These are phyloP conservation scores for Cryptococcus sp. DNA, from an alignment of 1,284 basidiomycete species.

Conservation along the genomic window DNA sequence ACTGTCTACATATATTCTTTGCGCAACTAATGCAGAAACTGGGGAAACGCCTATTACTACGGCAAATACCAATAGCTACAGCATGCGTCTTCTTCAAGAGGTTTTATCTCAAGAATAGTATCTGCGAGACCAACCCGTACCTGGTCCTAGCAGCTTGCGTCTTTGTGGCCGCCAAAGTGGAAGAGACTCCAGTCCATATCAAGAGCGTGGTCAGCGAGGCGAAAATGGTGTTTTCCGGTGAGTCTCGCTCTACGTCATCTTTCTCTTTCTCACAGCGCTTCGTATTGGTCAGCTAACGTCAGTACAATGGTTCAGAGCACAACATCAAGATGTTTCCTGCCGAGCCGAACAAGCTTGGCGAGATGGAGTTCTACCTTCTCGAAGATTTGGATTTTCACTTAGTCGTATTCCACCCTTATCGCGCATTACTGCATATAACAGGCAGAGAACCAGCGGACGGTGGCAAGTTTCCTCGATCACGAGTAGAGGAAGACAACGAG, in stretches of 20 bases:
- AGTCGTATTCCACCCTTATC: slow-evolving; percentile 90
- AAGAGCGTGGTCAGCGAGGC: slow-evolving; percentile 88
- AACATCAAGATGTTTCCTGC: slow-evolving; percentile 73
- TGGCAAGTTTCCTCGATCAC: slow-evolving; percentile 39
- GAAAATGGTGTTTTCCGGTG: slow-evolving; percentile 72
- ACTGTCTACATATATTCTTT: slow-evolving; percentile 80
- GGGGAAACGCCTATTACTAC: slow-evolving; percentile 76
- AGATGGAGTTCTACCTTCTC: slow-evolving; percentile 98
- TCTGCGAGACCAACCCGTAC: slow-evolving; percentile 91
- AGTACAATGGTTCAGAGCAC: slow-evolving; percentile 56
- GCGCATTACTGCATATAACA: slow-evolving; percentile 75
- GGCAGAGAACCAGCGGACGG: slow-evolving; percentile 55
- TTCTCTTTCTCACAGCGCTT: slow-evolving; percentile 6
- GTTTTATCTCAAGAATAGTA: slow-evolving; percentile 92
- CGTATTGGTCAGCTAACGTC: not conserved
- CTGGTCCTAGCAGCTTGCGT: slow-evolving; percentile 89
- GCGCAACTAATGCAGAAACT: slow-evolving; percentile 82
- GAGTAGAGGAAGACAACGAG: slow-evolving; percentile 46
- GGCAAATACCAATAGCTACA: slow-evolving; percentile 89
- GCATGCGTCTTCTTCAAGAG: slow-evolving; percentile 90
- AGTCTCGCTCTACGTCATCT: slow-evolving; percentile 40
- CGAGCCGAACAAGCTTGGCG: slow-evolving; percentile 88
- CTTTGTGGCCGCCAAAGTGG: slow-evolving; percentile 94
- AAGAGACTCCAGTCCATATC: slow-evolving; percentile 93
- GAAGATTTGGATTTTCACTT: slow-evolving; percentile 96